These are phyloP conservation scores for Linum tenue DNA, from an alignment of 345 rosid genomes.

Conservation along the genomic window DNA sequence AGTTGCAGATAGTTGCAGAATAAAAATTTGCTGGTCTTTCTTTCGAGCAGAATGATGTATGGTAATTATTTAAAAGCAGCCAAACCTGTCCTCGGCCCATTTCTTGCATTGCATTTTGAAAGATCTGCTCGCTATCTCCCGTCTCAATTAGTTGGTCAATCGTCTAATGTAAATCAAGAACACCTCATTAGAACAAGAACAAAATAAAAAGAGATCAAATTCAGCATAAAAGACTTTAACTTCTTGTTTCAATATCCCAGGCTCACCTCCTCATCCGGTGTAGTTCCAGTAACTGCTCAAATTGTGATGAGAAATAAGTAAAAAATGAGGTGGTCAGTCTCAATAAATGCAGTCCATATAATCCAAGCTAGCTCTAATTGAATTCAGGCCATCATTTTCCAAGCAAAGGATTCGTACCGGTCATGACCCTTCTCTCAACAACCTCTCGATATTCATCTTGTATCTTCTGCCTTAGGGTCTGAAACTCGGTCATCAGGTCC, in stretches of 20 bases:
- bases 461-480: slow-evolving; percentile 74
- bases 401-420: slow-evolving; percentile 40
- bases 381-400: not conserved
- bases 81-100: slow-evolving; percentile 87
- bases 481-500: slow-evolving; percentile 78
- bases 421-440: slow-evolving; percentile 76
- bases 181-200: slow-evolving; percentile 20
- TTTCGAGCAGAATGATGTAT: not conserved
- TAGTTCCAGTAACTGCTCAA: slow-evolving; percentile 51
- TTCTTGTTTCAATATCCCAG: slow-evolving; percentile 4
- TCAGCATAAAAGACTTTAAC: slow-evolving; percentile 2
- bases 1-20: not conserved
- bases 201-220: not conserved
- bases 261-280: slow-evolving; percentile 65
- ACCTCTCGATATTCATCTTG: slow-evolving; percentile 89
- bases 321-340: not conserved
- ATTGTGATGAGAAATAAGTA: slow-evolving; percentile 8
- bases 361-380: too few species aligned
- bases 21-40: not conserved
- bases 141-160: slow-evolving; percentile 84
- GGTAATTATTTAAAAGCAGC: not conserved
- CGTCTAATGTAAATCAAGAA: slow-evolving; percentile 33
- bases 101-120: slow-evolving; percentile 86
- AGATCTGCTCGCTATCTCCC: slow-evolving; percentile 88
- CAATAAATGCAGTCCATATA: not conserved